phyloP scores from a whole-genome alignment of 345 rosid species.

The Nephelium lappaceum region DNA sequence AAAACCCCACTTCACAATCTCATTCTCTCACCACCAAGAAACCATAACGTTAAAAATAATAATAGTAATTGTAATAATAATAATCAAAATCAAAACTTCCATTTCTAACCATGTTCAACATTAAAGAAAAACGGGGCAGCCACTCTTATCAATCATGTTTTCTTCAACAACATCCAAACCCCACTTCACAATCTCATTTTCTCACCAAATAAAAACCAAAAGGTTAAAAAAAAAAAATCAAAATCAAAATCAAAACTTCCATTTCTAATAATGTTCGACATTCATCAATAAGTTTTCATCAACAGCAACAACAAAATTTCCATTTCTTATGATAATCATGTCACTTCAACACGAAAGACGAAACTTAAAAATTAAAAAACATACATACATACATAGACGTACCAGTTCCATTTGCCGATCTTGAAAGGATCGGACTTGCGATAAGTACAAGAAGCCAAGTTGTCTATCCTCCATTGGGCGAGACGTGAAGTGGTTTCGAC shows the following conservation, averaged over 20 bases:
- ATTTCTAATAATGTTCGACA: too few species aligned
- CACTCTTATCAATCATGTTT: too few species aligned
- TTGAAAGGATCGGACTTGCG: slow-evolving; percentile 98
- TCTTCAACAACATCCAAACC: too few species aligned
- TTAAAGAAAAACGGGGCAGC: too few species aligned
- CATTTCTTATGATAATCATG: too few species aligned
- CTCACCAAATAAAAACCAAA: too few species aligned
- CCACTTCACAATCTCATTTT: too few species aligned
- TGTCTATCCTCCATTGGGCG: slow-evolving; percentile 97
- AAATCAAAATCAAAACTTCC: neutral
- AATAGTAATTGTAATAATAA: too few species aligned
- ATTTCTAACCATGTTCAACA: neutral
- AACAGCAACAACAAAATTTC: too few species aligned
- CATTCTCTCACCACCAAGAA: neutral
- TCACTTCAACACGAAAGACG: too few species aligned
- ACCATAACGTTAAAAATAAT: too few species aligned
- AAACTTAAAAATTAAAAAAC: neutral
- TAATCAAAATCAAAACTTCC: neutral
- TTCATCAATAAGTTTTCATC: too few species aligned
- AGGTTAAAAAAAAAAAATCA: neutral
- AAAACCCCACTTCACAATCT: neutral
- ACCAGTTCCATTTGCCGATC: slow-evolving; percentile 98
- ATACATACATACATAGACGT: neutral
- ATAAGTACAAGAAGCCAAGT: slow-evolving; percentile 78
- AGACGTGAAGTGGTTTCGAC: slow-evolving; percentile 91